Percentiles rank a stretch among this genome's conserved stretches.
Conservation (phyloP, 148 eudicot genomes). For the Simmondsia chinensis region DNA sequence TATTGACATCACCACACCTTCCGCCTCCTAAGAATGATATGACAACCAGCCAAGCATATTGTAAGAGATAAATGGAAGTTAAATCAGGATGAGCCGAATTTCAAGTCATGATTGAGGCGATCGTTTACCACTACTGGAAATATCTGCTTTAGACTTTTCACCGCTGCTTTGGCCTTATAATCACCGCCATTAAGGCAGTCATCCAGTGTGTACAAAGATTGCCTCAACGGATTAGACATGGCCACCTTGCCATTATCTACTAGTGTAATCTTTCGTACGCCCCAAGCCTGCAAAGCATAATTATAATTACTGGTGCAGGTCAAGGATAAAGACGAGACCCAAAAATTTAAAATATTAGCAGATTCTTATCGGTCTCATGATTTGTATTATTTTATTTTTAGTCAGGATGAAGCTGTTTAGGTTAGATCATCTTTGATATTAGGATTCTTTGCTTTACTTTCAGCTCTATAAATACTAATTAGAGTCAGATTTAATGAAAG, state of each 20-base stretch:
- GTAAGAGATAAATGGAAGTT: background rate
- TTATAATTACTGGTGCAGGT: background rate
- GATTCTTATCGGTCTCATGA: no score
- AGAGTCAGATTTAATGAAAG: no score
- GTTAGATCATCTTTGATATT: no score
- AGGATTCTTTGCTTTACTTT: no score
- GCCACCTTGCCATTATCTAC: constrained; percentile 87
- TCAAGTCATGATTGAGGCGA: background rate
- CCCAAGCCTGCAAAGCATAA: constrained; percentile 77
- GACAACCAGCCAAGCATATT: background rate
- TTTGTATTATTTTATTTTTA: no score
- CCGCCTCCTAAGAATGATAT: constrained; percentile 57
- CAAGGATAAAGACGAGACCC: no score
- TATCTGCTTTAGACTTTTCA: constrained; percentile 53
- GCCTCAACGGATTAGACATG: constrained; percentile 94
- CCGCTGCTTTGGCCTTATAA: constrained; percentile 74
- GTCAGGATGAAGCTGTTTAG: no score
- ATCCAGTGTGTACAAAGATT: constrained; percentile 74
- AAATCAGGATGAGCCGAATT: background rate
- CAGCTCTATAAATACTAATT: no score
- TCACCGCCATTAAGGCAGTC: constrained; percentile 88
- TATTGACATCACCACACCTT: constrained; percentile 79
- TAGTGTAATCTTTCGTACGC: constrained; percentile 76
- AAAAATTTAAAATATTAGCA: no score
- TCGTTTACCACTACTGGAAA: constrained; percentile 73